Evolutionary conservation across 2,329 filamentous ascomycete genomes (phyloP).

Genomic region (Periglandula ipomoeae): DNA sequence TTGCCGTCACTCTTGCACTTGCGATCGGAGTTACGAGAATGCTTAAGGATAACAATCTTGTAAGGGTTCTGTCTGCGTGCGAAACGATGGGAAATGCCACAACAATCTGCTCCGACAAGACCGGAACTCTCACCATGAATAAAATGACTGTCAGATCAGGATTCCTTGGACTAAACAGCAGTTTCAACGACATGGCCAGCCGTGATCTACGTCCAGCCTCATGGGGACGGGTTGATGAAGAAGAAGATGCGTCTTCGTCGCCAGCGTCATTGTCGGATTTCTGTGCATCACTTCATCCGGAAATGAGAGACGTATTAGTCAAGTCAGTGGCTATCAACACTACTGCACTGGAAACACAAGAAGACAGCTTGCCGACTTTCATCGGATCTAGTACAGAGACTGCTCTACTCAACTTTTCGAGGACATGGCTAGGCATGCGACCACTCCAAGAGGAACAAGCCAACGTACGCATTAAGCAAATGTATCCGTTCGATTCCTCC

Average conservation of each 20-base stretch:
- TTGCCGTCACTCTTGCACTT: slow-evolving; percentile 58
- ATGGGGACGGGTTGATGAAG: not conserved
- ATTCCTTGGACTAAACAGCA: not conserved
- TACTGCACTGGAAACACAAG: slow-evolving; percentile 41
- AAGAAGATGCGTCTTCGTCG: not conserved
- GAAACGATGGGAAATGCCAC: slow-evolving; percentile 66
- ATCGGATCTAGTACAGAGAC: slow-evolving; percentile 47
- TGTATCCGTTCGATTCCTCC: slow-evolving; percentile 42
- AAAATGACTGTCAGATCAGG: slow-evolving; percentile 18
- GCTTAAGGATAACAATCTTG: slow-evolving; percentile 61
- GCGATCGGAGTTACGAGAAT: slow-evolving; percentile 62
- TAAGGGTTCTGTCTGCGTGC: slow-evolving; percentile 57
- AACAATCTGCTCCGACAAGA: slow-evolving; percentile 64
- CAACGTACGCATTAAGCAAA: slow-evolving; percentile 27
- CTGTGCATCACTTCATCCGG: slow-evolving; percentile 10
- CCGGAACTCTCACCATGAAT: slow-evolving; percentile 25
- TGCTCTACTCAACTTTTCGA: slow-evolving; percentile 38
- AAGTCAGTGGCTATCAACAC: slow-evolving; percentile 44
- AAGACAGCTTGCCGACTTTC: slow-evolving; percentile 31
- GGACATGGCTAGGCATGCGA: slow-evolving; percentile 37
- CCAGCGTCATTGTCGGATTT: not conserved
- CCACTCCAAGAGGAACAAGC: slow-evolving; percentile 26
- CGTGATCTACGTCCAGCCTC: not conserved
- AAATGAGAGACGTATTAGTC: slow-evolving; percentile 25
- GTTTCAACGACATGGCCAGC: not conserved